Evolutionary conservation across 2,329 filamentous ascomycete species (phyloP).

Genomic region (Rugonectria rugulosa): DNA sequence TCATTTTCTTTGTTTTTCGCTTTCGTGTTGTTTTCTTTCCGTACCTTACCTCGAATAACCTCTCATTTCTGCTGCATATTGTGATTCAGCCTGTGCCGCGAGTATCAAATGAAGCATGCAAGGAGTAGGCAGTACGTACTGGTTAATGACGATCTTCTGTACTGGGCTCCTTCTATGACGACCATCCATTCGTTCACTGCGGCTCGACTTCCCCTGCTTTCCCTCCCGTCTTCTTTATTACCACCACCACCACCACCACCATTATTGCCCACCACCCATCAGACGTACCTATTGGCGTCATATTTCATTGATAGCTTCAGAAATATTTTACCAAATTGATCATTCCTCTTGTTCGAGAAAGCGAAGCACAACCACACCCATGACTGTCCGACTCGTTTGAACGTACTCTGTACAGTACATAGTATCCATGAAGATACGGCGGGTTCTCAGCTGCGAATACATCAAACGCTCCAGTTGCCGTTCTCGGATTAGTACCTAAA

Average conservation of each 20-base stretch:
- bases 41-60: neutral
- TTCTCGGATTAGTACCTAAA: conserved; percentile 9
- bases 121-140: no score
- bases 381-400: no score
- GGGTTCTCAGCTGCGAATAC: conserved; percentile 14
- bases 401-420: no score
- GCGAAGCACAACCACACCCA: no score
- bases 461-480: conserved; percentile 8
- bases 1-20: neutral
- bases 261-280: neutral
- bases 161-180: neutral
- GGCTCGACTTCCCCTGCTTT: neutral
- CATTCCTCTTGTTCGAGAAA: no score
- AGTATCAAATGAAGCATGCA: conserved; percentile 1
- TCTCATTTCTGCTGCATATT: conserved; percentile 6
- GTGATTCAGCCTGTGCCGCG: conserved; percentile 16
- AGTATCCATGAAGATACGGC: conserved; percentile 12
- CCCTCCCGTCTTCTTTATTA: neutral
- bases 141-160: neutral
- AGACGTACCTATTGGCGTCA: no score
- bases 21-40: neutral
- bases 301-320: no score
- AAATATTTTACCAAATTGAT: no score
- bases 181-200: conserved; percentile 1
- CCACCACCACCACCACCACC: conserved; percentile 4